phyloP scores from a whole-genome alignment of 2,329 filamentous ascomycete species.

The Samsoniella hepiali region DNA sequence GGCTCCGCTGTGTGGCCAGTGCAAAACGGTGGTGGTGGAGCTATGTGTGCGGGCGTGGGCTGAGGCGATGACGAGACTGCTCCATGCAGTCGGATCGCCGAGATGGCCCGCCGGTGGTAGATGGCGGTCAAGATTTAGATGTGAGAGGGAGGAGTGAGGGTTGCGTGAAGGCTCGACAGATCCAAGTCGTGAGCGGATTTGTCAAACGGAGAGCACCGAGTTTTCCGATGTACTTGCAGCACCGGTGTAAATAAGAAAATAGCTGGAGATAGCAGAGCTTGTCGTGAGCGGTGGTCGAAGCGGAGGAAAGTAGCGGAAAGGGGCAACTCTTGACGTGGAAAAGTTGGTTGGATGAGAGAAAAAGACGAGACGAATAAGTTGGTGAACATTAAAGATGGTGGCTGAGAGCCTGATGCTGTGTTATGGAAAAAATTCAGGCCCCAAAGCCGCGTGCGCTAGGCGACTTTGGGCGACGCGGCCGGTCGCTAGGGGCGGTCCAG shows the following conservation, averaged over 20 bases:
- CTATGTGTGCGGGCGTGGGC: slow-evolving; percentile 10
- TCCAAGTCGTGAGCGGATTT: neutral
- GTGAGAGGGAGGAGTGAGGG: neutral
- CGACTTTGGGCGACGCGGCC: slow-evolving; percentile 19
- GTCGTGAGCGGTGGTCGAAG: neutral
- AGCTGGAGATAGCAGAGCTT: neutral
- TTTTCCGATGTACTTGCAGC: neutral
- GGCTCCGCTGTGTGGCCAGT: neutral
- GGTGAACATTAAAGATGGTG: slow-evolving; percentile 13
- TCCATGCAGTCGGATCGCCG: slow-evolving; percentile 6
- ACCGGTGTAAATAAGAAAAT: neutral
- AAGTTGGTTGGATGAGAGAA: neutral
- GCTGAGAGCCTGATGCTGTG: slow-evolving; percentile 9
- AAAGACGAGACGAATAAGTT: slow-evolving; percentile 4
- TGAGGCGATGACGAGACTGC: slow-evolving; percentile 1
- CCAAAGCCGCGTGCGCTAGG: slow-evolving; percentile 23
- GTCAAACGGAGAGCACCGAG: neutral
- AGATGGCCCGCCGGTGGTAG: neutral
- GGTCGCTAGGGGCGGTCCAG: slow-evolving; percentile 9
- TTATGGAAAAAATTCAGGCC: slow-evolving; percentile 16
- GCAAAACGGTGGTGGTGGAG: slow-evolving; percentile 11
- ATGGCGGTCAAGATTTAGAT: neutral
- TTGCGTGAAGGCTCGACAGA: neutral
- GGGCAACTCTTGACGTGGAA: neutral
- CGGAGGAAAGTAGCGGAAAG: neutral